Conservation (phyloP, 202 grass and related monocot genomes). For the Eragrostis tef region DNA sequence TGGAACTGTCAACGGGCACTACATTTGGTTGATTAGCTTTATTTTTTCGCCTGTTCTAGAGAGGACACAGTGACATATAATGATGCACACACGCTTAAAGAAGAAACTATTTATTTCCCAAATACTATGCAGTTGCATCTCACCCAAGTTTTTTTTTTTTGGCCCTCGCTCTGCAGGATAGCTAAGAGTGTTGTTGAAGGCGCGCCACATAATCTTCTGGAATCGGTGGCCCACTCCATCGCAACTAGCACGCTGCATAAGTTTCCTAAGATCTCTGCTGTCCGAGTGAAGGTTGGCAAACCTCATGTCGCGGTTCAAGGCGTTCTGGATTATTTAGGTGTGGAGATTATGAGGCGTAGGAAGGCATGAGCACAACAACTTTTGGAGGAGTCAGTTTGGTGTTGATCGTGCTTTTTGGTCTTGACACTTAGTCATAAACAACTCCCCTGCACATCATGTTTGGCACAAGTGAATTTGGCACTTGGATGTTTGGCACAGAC, state of each 20-base stretch:
- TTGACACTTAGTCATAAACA: background rate
- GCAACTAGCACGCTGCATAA: constrained; percentile 63
- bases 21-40: background rate
- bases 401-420: too few species aligned
- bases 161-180: constrained; percentile 48
- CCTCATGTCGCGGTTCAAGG: constrained; percentile 79
- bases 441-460: background rate
- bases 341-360: constrained; percentile 72
- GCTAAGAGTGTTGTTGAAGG: constrained; percentile 68
- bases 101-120: background rate
- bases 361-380: constrained; percentile 30
- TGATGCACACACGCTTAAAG: background rate
- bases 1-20: background rate
- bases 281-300: constrained; percentile 78
- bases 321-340: constrained; percentile 65
- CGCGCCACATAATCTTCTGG: constrained; percentile 69
- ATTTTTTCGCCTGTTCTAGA: background rate
- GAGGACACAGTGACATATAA: background rate
- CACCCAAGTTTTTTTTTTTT: background rate
- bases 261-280: constrained; percentile 73
- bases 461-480: background rate
- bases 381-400: background rate
- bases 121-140: background rate
- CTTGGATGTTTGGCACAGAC: background rate
- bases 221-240: constrained; percentile 84